Evolutionary conservation across 2,329 filamentous ascomycete species (phyloP).

Genomic region (Bertia moriformis): DNA sequence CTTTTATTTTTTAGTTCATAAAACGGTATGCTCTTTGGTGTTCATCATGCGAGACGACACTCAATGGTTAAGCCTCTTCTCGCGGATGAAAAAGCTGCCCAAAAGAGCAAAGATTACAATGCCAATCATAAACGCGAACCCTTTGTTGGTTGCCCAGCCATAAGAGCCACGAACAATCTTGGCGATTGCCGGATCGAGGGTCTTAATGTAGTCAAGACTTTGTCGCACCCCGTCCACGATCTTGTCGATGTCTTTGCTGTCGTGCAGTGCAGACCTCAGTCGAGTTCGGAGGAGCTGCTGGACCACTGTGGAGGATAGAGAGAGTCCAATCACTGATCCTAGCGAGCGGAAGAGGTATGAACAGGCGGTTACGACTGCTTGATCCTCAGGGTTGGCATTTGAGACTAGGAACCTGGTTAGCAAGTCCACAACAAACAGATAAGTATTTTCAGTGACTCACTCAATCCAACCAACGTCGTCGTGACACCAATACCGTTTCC

Average conservation of each 20-base stretch:
- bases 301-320: conserved; percentile 56
- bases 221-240: conserved; percentile 58
- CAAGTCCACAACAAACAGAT: background rate
- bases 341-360: conserved; percentile 70
- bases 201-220: conserved; percentile 54
- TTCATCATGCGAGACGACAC: too few species aligned
- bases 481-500: conserved; percentile 45
- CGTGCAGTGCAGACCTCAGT: conserved; percentile 35
- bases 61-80: conserved; percentile 14
- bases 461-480: conserved; percentile 38
- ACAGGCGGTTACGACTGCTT: conserved; percentile 64
- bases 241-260: conserved; percentile 41
- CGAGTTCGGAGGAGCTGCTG: conserved; percentile 51
- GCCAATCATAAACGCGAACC: conserved; percentile 22
- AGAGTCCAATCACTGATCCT: conserved; percentile 32
- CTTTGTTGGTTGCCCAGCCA: conserved; percentile 23
- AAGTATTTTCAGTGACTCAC: conserved; percentile 1
- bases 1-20: too few species aligned
- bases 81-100: conserved; percentile 34
- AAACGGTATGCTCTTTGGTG: too few species aligned
- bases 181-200: conserved; percentile 43
- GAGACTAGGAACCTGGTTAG: conserved; percentile 35
- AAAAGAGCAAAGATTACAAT: conserved; percentile 22
- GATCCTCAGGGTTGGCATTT: conserved; percentile 44
- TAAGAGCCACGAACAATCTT: conserved; percentile 53